Conservation (phyloP, 2,329 filamentous ascomycete genomes). For the Furcasterigmium sp. region DNA sequence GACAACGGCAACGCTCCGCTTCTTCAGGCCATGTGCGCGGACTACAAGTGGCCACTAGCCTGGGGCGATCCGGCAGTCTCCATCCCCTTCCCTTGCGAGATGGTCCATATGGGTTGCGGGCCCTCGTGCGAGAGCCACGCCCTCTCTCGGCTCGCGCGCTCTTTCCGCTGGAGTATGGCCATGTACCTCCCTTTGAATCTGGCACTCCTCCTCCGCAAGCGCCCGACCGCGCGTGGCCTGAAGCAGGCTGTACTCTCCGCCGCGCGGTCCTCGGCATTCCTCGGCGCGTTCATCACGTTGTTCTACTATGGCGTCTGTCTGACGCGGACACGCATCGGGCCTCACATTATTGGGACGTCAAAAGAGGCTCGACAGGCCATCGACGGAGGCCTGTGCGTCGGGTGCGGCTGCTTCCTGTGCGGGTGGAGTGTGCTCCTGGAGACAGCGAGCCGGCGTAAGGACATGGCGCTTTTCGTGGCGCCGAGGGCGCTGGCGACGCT, state of each 20-base stretch:
- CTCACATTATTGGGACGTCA: slow-evolving; percentile 56
- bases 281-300: slow-evolving; percentile 69
- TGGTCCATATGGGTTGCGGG: slow-evolving; percentile 77
- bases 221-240: slow-evolving; percentile 38
- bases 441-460: slow-evolving; percentile 57
- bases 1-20: slow-evolving; percentile 66
- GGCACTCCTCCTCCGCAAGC: slow-evolving; percentile 49
- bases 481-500: slow-evolving; percentile 72
- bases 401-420: slow-evolving; percentile 66
- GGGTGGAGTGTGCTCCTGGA: slow-evolving; percentile 80
- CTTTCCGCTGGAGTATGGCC: slow-evolving; percentile 68
- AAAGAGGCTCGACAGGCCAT: slow-evolving; percentile 41
- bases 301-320: slow-evolving; percentile 88
- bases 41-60: slow-evolving; percentile 61
- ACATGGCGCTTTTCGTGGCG: slow-evolving; percentile 75
- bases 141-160: slow-evolving; percentile 58
- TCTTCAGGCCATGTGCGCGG: slow-evolving; percentile 65
- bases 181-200: slow-evolving; percentile 75
- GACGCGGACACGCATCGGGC: slow-evolving; percentile 67
- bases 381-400: slow-evolving; percentile 63
- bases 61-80: slow-evolving; percentile 69
- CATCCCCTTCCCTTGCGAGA: slow-evolving; percentile 72
- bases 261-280: slow-evolving; percentile 67
- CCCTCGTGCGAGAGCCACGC: slow-evolving; percentile 72
- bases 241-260: slow-evolving; percentile 52